phyloP scores from a whole-genome alignment of 1,284 basidiomycete genomes.

The Pseudozyma tsukubaensis region DNA sequence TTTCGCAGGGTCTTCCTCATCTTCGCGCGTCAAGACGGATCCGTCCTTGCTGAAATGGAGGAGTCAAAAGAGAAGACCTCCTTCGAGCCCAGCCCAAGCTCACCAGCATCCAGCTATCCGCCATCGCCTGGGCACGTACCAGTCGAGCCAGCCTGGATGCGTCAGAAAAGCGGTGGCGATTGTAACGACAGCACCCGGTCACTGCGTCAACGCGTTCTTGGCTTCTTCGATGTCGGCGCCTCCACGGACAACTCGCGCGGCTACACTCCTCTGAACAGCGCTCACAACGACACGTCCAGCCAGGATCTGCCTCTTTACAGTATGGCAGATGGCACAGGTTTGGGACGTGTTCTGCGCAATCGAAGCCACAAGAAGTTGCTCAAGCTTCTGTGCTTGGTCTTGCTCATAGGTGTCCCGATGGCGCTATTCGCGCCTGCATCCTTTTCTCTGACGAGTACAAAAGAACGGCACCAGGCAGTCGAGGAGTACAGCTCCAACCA shows the following conservation, averaged over 20 bases:
- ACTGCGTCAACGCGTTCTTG: constrained; percentile 14
- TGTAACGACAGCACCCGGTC: not conserved
- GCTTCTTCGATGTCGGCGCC: constrained; percentile 3
- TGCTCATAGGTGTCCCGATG: constrained; percentile 14
- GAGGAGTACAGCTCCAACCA: not conserved
- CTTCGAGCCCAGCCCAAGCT: not conserved
- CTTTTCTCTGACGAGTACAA: not conserved
- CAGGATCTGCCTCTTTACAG: constrained; percentile 8
- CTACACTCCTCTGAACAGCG: constrained; percentile 2
- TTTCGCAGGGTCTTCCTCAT: too few relatives aligned
- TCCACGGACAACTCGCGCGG: constrained; percentile 7
- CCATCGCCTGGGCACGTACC: constrained; percentile 14
- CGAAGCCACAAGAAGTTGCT: constrained; percentile 11
- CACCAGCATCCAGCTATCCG: constrained; percentile 18
- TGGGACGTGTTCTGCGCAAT: constrained; percentile 9
- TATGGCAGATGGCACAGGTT: not conserved
- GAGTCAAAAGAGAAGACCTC: not conserved
- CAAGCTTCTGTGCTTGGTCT: constrained; percentile 13
- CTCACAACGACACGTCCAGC: not conserved
- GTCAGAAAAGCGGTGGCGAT: not conserved
- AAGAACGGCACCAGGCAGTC: not conserved
- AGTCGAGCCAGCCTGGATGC: constrained; percentile 18
- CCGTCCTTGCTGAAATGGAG: not conserved
- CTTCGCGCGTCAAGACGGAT: too few relatives aligned
- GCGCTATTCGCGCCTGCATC: constrained; percentile 9